A percentile compares a stretch with the other conserved stretches of the same genome.
These are phyloP conservation scores for Quercus aquifolioides DNA, from an alignment of 306 rosid species.

Conservation along the genomic window DNA sequence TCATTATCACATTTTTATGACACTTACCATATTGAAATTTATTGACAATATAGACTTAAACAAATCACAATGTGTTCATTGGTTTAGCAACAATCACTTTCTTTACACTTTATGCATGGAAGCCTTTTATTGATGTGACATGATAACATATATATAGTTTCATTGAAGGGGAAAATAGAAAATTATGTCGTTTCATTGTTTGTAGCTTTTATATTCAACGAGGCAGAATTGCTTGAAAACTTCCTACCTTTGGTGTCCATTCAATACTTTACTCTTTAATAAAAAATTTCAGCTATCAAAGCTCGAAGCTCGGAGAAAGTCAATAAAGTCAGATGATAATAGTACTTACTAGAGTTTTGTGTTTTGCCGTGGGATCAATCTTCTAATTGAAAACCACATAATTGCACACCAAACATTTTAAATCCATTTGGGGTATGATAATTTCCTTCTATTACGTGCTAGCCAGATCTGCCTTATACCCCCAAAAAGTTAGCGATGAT, in stretches of 20 bases:
- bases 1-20: neutral
- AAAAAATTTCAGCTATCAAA: too few species aligned
- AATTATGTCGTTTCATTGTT: too few species aligned
- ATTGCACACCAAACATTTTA: neutral
- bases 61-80: neutral
- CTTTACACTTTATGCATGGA: neutral
- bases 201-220: too few species aligned
- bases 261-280: too few species aligned
- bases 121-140: too few species aligned
- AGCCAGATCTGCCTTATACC: too few species aligned
- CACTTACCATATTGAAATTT: neutral
- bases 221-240: neutral
- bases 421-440: too few species aligned
- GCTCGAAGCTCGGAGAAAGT: neutral
- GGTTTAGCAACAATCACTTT: neutral
- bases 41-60: neutral
- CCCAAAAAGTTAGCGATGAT: too few species aligned
- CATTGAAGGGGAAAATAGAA: too few species aligned
- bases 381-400: neutral
- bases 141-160: too few species aligned
- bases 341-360: neutral
- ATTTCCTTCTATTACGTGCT: too few species aligned
- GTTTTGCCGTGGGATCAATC: neutral
- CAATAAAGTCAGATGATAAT: neutral
- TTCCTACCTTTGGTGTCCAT: neutral